These are phyloP conservation scores for Purpureocillium lavendulum DNA, from an alignment of 2,329 filamentous ascomycete species.

Conservation along the genomic window DNA sequence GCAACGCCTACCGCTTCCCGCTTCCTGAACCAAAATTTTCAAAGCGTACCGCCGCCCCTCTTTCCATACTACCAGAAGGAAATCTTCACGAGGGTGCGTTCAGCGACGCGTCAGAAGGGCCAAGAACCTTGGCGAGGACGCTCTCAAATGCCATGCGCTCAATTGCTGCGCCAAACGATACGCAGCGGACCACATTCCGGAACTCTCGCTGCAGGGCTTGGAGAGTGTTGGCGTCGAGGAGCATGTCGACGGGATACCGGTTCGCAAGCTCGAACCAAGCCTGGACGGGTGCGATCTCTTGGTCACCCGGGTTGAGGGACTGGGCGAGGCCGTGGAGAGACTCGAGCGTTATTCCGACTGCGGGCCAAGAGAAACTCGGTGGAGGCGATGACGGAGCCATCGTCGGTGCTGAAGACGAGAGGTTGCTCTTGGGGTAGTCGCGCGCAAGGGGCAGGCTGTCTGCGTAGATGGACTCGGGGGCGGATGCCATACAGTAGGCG, in stretches of 20 bases:
- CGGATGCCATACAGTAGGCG: conserved; percentile 30
- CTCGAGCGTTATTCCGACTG: conserved; percentile 30
- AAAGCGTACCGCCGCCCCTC: too few species aligned
- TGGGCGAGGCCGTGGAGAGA: conserved; percentile 35
- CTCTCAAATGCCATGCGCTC: conserved; percentile 37
- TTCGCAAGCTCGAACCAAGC: conserved; percentile 45
- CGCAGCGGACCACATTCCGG: conserved; percentile 33
- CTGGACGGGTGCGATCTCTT: conserved; percentile 42
- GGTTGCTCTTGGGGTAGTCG: neutral
- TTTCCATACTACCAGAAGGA: too few species aligned
- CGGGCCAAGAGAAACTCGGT: conserved; percentile 26
- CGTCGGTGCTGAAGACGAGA: too few species aligned
- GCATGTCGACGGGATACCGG: conserved; percentile 27
- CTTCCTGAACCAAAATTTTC: too few species aligned
- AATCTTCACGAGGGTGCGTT: too few species aligned
- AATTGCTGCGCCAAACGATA: conserved; percentile 39
- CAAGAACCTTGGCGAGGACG: conserved; percentile 18
- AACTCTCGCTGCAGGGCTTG: conserved; percentile 32
- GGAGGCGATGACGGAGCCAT: conserved; percentile 7
- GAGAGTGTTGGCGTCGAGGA: conserved; percentile 26
- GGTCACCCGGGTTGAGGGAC: conserved; percentile 30
- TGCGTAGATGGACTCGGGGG: conserved; percentile 24
- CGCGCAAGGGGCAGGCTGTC: conserved; percentile 9
- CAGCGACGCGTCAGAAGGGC: conserved; percentile 36
- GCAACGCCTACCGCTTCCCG: too few species aligned